phyloP scores from a whole-genome alignment of 1,284 basidiomycete species.

The Marasmius oreades region DNA sequence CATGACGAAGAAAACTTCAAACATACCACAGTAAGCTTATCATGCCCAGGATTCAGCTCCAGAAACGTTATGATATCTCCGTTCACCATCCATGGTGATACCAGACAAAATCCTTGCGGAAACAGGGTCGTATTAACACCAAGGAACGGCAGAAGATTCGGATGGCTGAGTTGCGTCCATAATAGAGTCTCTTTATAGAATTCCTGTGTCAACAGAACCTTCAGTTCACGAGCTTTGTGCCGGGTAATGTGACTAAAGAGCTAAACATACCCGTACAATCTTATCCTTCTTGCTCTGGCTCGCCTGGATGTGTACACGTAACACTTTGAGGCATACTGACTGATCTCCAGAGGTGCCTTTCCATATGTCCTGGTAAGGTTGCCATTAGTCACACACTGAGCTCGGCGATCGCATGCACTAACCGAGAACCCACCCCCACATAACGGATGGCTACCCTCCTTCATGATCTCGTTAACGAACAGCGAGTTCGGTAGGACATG shows the following conservation, averaged over 20 bases:
- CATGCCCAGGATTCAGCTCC: conserved; percentile 8
- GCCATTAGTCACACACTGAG: not conserved
- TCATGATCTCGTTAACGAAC: not conserved
- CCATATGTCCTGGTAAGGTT: not conserved
- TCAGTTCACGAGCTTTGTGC: not conserved
- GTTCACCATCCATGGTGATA: conserved; percentile 15
- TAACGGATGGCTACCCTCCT: not conserved
- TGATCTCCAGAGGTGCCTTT: not conserved
- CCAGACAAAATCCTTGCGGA: conserved; percentile 9
- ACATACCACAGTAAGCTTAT: conserved; percentile 6
- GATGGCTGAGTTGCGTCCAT: conserved; percentile 14
- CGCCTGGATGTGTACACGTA: not conserved
- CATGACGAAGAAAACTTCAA: not conserved
- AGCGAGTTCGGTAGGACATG: not conserved
- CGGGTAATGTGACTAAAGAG: not conserved
- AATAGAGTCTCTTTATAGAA: conserved; percentile 13
- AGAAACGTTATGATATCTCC: conserved; percentile 11
- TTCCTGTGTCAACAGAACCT: conserved; percentile 1
- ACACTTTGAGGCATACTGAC: not conserved
- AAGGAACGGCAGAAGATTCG: conserved; percentile 13
- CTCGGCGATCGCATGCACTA: not conserved
- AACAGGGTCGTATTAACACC: conserved; percentile 11
- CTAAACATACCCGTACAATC: not conserved
- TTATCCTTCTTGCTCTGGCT: not conserved
- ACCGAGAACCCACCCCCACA: not conserved